Evolutionary conservation across 257 asterid genomes (phyloP).

Genomic region (Mentha longifolia): DNA sequence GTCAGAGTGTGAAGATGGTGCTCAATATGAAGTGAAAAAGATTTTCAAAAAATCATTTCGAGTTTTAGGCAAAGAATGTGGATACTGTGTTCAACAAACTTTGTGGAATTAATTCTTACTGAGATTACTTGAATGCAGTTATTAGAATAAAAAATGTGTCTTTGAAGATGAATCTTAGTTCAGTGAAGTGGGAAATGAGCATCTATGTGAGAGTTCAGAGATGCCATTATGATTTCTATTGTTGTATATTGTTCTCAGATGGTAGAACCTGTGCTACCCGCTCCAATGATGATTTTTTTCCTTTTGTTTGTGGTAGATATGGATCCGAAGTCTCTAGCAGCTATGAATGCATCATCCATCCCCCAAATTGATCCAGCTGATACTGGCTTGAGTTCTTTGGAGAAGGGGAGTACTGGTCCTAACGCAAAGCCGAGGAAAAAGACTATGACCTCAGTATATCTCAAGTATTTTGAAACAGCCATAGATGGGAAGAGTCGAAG

Average conservation of each 20-base stretch:
- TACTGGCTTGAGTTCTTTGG: constrained; percentile 57
- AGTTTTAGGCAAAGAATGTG: constrained; percentile 7
- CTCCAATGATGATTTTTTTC: not conserved
- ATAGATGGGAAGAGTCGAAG: constrained; percentile 85
- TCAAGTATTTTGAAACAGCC: constrained; percentile 88
- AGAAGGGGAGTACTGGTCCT: constrained; percentile 58
- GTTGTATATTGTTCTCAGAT: constrained; percentile 3
- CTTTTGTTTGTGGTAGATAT: constrained; percentile 55
- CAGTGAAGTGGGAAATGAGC: constrained; percentile 5
- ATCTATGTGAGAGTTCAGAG: not conserved
- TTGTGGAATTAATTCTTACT: no score
- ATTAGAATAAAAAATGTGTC: constrained; percentile 13
- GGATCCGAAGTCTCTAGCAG: constrained; percentile 70
- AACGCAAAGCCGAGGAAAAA: constrained; percentile 75
- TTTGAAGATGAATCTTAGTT: constrained; percentile 3
- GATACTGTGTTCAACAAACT: not conserved
- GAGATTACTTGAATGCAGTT: not conserved
- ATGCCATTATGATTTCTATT: constrained; percentile 3
- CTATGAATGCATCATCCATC: constrained; percentile 54
- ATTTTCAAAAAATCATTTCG: not conserved
- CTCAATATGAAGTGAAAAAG: not conserved
- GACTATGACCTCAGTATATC: constrained; percentile 92
- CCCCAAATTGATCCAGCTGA: constrained; percentile 59
- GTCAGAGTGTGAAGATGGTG: not conserved
- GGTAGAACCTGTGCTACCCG: not conserved